Evolutionary conservation across 2,329 filamentous ascomycete species (phyloP), one percentile per base, ranked within the genome.

Genomic region (Phymatotrichopsis omnivora): DNA sequence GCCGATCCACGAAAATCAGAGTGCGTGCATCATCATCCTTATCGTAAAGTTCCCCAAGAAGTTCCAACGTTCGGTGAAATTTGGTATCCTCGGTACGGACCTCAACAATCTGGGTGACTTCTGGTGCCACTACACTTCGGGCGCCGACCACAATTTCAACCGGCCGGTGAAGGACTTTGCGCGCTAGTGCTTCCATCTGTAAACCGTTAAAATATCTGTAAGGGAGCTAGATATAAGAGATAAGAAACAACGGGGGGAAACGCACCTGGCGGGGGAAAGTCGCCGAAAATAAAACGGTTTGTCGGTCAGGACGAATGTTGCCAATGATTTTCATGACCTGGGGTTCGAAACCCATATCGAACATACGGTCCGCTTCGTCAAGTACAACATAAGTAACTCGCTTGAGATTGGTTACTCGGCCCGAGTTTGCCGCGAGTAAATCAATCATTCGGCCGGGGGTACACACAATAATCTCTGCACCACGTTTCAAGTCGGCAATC

Each of bases 281-380:
- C 59, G 91, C 91, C 51, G 91, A 98, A 85, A 89, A 98, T 86
- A 98, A 94, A 73, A 91, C 91, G 53, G 91, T 98, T 68, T 98
- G 91, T 74, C 91, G 82, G 65, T 98, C 91, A 42, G 91, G 91
- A 59, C 91, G 85, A 67, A 96, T 96, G 70, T 98, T 91, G 54
- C 82, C 76, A 58, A 98, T 87, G 57, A 98, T 96, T 73, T 96
- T 96, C 72, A 91, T 85, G 61, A 98, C 96, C 67, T 96, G 91
- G 57, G 91, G 91, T 71, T 98, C 91, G 69, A 98, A 96, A 78
- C 91, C 91, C 91, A 98, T 98, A 71, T 98, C 91, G 65, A 98
- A 75, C 91, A 98, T 98, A 63, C 91, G 89, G 70, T 98, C 91
- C 64, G 91, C 91, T 72, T 98, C 91, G 61, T 98, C 91, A 55